Evolutionary conservation across 306 rosid genomes (phyloP), one percentile per base, ranked within the genome.

Genomic region (Oemleria cerasiformis): DNA sequence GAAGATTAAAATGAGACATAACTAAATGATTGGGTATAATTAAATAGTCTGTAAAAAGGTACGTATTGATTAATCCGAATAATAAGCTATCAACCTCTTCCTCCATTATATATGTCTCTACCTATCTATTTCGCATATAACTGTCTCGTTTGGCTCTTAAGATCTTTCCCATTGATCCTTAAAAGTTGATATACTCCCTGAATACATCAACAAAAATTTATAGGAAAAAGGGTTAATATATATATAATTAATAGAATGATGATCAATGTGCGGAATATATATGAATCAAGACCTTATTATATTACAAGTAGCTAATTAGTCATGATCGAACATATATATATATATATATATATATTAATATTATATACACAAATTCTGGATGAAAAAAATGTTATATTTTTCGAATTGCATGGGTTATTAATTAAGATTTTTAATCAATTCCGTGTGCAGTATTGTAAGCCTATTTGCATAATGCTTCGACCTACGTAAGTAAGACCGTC

Each of bases 401-500:
- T n/a, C n/a, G n/a, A n/a, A n/a, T n/a, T n/a, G n/a, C n/a, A n/a
- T n/a, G n/a, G n/a, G n/a, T n/a, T n/a, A n/a, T n/a, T n/a, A n/a
- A n/a, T n/a, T n/a, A n/a, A n/a, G n/a, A n/a, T n/a, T n/a, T n/a
- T n/a, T n/a, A n/a, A n/a, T n/a, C 20, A 49, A 45, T 41, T 41
- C 69, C 69, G 54, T 68, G 75, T 55, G 56, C 68, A 40, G 65
- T 25, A 25, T 1, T 75, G 69, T 60, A 23, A 43, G 63, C 56
- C 68, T 75, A 68, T 65, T 54, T 74, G 48, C 23, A 39, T 43
- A 68, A 51, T 50, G 60, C 34, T 12, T 38, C 2, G 30, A 25
- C 30, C 1, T 25, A 25, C 1, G 30, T 2, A 25, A 25, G 30
- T 1, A 1, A 2, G 1, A 25, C 30, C 1, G 30, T 25, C 30